Evolutionary conservation across 331 rosid species (phyloP).

Genomic region (Malus hybrid): DNA sequence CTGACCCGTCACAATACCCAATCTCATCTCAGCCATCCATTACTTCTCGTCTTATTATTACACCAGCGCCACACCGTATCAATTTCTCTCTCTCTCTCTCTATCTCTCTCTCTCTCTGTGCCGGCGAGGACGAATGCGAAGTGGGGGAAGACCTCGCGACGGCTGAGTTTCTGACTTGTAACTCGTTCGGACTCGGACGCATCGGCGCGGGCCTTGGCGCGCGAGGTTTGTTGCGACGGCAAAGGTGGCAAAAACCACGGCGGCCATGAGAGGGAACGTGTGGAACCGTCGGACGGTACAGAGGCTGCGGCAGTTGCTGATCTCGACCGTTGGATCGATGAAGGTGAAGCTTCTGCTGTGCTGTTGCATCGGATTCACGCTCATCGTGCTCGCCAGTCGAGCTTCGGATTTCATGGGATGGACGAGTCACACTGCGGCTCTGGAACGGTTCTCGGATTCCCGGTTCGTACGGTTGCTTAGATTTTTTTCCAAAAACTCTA

Average conservation of each 20-base stretch:
- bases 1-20: background rate
- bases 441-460: slow-evolving; percentile 29
- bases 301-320: slow-evolving; percentile 51
- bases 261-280: slow-evolving; percentile 57
- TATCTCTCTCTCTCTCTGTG: background rate
- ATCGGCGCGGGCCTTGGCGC: background rate
- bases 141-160: background rate
- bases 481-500: background rate
- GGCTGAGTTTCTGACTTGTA: background rate
- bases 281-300: slow-evolving; percentile 60
- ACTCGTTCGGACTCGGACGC: background rate
- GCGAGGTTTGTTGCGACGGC: background rate
- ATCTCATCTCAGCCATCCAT: slow-evolving; percentile 5
- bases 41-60: background rate
- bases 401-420: slow-evolving; percentile 50
- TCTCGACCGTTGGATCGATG: slow-evolving; percentile 58
- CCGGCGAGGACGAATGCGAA: background rate
- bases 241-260: slow-evolving; percentile 6
- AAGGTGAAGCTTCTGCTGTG: slow-evolving; percentile 68
- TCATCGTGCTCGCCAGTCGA: slow-evolving; percentile 37
- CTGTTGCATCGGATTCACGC: slow-evolving; percentile 52
- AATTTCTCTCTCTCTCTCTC: background rate
- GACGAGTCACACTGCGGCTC: slow-evolving; percentile 24
- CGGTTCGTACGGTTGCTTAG: slow-evolving; percentile 39
- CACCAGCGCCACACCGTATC: background rate